Percentiles rank a stretch among this genome's conserved stretches.
Evolutionary conservation across 352 stramenopile genomes (phyloP).

Genomic region (Globisporangium megalacanthum): DNA sequence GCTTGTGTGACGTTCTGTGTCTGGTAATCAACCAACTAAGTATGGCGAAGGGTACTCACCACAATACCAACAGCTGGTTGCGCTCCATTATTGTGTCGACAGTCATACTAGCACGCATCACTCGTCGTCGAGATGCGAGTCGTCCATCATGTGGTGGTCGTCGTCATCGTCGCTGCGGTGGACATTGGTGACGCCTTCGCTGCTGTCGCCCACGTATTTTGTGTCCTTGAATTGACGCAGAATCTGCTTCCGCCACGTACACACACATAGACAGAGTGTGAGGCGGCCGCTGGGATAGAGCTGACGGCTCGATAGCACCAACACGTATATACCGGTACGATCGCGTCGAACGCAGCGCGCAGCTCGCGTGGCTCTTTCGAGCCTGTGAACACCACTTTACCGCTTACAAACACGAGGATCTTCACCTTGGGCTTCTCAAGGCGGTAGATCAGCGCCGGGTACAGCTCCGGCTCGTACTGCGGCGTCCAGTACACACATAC

Average conservation of each 20-base stretch:
- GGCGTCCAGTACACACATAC: not conserved
- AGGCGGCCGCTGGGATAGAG: not conserved
- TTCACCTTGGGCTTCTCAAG: slow-evolving; percentile 95
- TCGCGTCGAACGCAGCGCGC: slow-evolving; percentile 72
- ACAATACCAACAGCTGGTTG: not conserved
- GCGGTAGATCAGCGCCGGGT: slow-evolving; percentile 98
- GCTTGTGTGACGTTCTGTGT: not conserved
- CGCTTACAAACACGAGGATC: slow-evolving; percentile 98
- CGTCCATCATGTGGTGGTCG: slow-evolving; percentile 22
- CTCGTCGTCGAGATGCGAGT: slow-evolving; percentile 35
- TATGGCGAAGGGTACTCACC: slow-evolving; percentile 19
- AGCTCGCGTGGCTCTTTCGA: slow-evolving; percentile 85
- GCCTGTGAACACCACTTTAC: slow-evolving; percentile 97
- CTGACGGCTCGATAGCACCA: slow-evolving; percentile 2
- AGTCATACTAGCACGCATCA: not conserved
- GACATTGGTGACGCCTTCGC: not conserved
- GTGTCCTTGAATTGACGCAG: slow-evolving; percentile 51
- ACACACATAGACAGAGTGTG: slow-evolving; percentile 2
- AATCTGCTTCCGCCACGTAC: slow-evolving; percentile 31
- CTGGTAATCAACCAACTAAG: slow-evolving; percentile 1
- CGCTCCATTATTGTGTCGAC: not conserved
- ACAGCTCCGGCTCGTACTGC: slow-evolving; percentile 98
- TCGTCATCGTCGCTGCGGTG: slow-evolving; percentile 12
- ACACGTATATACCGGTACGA: slow-evolving; percentile 50
- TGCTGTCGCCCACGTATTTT: slow-evolving; percentile 23